These are phyloP conservation scores for Moniliella sp. DNA, from an alignment of 1,284 basidiomycete species.

Conservation along the genomic window DNA sequence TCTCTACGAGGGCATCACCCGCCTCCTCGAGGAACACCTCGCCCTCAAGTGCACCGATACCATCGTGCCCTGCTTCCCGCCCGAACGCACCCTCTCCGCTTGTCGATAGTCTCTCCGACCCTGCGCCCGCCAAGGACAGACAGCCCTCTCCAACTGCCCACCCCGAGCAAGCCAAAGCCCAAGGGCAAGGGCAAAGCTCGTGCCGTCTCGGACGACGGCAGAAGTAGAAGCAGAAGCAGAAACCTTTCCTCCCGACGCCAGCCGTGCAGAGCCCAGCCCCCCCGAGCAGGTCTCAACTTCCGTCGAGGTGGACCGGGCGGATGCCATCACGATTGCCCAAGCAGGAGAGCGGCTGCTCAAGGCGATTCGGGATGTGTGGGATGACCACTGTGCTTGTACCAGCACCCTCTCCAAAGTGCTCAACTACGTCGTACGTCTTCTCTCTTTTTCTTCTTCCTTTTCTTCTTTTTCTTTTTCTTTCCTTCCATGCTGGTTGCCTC, in stretches of 20 bases:
- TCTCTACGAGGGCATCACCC: slow-evolving; percentile 67
- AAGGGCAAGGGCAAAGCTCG: slow-evolving; percentile 17
- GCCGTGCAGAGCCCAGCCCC: no score
- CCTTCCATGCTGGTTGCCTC: no score
- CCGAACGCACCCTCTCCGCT: slow-evolving; percentile 36
- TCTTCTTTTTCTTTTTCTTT: no score
- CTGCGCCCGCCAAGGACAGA: slow-evolving; percentile 36
- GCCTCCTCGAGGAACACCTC: slow-evolving; percentile 61
- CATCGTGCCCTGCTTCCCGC: slow-evolving; percentile 61
- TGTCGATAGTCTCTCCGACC: slow-evolving; percentile 34
- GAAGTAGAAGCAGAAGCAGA: no score
- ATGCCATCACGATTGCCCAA: slow-evolving; percentile 28
- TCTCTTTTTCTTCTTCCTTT: no score
- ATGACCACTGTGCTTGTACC: slow-evolving; percentile 78
- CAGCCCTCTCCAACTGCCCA: no score
- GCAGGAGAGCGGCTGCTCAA: slow-evolving; percentile 68
- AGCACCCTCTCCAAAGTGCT: slow-evolving; percentile 68
- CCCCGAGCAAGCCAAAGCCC: no score
- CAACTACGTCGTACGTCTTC: slow-evolving; percentile 65
- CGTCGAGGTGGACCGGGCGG: no score
- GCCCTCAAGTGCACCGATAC: slow-evolving; percentile 53
- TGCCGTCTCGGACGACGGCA: slow-evolving; percentile 2
- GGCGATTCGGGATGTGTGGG: slow-evolving; percentile 67
- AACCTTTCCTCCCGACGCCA: no score
- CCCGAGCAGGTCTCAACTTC: no score